A percentile compares a stretch with the other conserved stretches of the same genome.
Conservation (phyloP, 1,284 basidiomycete species). For the Melampsora larici-populina region DNA sequence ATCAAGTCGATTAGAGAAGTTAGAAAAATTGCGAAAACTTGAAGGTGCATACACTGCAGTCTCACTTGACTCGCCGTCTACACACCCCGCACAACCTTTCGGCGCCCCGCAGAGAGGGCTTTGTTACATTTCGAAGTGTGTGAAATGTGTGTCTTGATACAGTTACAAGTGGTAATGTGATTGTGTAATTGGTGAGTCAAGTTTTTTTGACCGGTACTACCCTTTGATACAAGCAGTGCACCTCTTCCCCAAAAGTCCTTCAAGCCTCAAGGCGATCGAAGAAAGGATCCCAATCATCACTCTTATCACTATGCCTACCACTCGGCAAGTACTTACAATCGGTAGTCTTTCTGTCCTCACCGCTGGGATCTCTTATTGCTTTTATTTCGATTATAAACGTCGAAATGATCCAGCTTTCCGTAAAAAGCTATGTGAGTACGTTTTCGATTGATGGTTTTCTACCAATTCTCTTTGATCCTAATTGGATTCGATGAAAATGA, state of each 20-base stretch:
- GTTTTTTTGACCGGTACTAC: no score
- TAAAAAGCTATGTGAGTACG: slow-evolving; percentile 50
- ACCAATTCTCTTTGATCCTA: neutral
- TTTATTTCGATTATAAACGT: slow-evolving; percentile 53
- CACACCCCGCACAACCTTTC: no score
- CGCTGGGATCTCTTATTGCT: slow-evolving; percentile 34
- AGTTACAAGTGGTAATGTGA: no score
- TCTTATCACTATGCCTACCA: slow-evolving; percentile 15
- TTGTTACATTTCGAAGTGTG: no score
- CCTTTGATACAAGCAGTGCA: no score
- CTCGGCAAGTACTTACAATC: slow-evolving; percentile 38
- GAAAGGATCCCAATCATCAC: neutral
- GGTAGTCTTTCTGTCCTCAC: slow-evolving; percentile 32
- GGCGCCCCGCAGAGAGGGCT: no score
- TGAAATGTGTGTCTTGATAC: no score
- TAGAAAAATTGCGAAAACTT: no score
- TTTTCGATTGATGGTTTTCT: slow-evolving; percentile 45
- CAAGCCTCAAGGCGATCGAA: neutral
- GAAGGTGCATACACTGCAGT: no score
- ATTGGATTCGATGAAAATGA: neutral
- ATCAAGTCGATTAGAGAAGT: neutral
- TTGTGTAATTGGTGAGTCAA: no score
- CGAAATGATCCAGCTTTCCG: slow-evolving; percentile 52
- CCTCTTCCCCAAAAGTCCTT: neutral
- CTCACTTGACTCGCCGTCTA: no score